Conservation (phyloP, 2,329 filamentous ascomycete genomes). For the Penicillium glabrum region DNA sequence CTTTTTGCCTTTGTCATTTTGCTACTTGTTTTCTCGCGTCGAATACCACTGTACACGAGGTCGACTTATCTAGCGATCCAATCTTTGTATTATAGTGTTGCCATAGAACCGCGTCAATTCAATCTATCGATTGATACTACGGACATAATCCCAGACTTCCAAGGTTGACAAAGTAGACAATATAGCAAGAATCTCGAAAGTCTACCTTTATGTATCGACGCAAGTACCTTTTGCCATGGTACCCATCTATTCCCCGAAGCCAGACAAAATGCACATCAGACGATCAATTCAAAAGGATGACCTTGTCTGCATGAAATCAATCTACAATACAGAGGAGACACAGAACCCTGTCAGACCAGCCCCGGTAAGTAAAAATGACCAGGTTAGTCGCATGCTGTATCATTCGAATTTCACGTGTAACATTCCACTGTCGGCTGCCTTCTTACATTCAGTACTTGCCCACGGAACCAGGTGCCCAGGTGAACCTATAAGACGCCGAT, state of each 20-base stretch:
- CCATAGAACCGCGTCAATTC: not conserved
- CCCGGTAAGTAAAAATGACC: not conserved
- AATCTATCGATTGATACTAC: not conserved
- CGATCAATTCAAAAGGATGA: not conserved
- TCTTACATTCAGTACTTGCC: not conserved
- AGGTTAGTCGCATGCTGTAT: not conserved
- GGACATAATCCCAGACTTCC: too few relatives aligned
- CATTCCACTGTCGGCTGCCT: not conserved
- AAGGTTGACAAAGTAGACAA: too few relatives aligned
- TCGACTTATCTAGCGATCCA: constrained; percentile 2
- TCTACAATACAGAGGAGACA: not conserved
- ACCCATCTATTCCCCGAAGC: not conserved
- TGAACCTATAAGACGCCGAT: not conserved
- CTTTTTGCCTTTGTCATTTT: not conserved
- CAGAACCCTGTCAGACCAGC: not conserved
- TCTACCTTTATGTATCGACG: not conserved
- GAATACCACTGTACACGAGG: constrained; percentile 14
- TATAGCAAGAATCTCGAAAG: not conserved
- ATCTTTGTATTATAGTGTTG: constrained; percentile 4
- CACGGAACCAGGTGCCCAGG: not conserved
- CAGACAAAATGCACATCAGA: not conserved
- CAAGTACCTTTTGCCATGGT: not conserved
- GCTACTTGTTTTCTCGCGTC: constrained; percentile 1
- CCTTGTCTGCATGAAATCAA: not conserved
- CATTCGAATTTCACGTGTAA: not conserved